A percentile compares a stretch with the other conserved stretches of the same genome.
phyloP scores from a whole-genome alignment of 352 stramenopile species.

The Globisporangium uncinulatum region DNA sequence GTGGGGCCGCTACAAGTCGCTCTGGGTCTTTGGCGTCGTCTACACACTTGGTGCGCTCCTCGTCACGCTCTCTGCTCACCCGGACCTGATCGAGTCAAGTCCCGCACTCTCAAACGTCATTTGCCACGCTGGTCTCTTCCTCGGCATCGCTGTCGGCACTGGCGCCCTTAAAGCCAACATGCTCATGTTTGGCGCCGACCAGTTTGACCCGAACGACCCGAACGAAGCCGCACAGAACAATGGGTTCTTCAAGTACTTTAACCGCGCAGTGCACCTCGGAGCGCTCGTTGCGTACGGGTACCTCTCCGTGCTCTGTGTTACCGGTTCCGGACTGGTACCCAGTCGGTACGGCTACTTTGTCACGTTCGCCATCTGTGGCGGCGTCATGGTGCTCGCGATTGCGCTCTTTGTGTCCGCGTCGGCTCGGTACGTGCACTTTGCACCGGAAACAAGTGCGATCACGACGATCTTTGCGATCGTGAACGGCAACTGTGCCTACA shows the following conservation, averaged over 20 bases:
- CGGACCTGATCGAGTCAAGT: constrained; percentile 22
- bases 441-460: constrained; percentile 63
- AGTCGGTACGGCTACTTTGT: constrained; percentile 87
- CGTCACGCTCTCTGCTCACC: constrained; percentile 59
- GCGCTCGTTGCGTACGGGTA: constrained; percentile 90
- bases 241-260: constrained; percentile 91
- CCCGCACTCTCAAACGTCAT: constrained; percentile 42
- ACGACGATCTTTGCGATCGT: constrained; percentile 72
- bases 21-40: constrained; percentile 76
- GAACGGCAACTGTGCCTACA: constrained; percentile 70
- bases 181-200: constrained; percentile 81
- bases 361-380: constrained; percentile 77
- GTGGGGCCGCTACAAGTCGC: constrained; percentile 79
- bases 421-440: constrained; percentile 69
- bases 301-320: constrained; percentile 84
- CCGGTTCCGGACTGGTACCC: constrained; percentile 67
- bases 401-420: constrained; percentile 53
- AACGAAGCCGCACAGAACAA: constrained; percentile 77
- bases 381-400: constrained; percentile 77
- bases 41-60: constrained; percentile 72
- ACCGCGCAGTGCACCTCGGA: constrained; percentile 89
- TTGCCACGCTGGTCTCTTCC: constrained; percentile 72
- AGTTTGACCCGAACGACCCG: constrained; percentile 83
- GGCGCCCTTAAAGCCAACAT: constrained; percentile 86
- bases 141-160: constrained; percentile 67